Conservation (phyloP, 2,329 filamentous ascomycete genomes). For the Aphanoascus verrucosus region DNA sequence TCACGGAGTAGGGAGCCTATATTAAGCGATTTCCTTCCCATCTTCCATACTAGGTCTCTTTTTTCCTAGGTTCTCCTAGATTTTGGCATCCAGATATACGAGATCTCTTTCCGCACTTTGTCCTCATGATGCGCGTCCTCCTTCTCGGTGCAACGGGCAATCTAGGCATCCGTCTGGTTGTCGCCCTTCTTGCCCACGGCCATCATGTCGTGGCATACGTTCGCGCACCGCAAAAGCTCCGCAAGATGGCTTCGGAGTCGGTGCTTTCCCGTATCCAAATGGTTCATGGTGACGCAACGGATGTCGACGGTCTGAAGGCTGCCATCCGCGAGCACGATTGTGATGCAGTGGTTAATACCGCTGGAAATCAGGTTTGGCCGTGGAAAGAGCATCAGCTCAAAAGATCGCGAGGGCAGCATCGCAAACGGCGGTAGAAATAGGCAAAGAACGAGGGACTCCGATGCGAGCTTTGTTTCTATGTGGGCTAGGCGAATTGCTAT, state of each 20-base stretch:
- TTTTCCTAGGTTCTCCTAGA: not conserved
- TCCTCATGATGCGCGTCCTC: constrained; percentile 30
- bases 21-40: too few relatives aligned
- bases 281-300: constrained; percentile 31
- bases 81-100: not conserved
- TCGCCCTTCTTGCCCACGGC: constrained; percentile 26
- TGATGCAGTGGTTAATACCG: constrained; percentile 34
- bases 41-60: not conserved
- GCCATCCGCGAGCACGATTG: constrained; percentile 30
- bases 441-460: constrained; percentile 24
- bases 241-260: constrained; percentile 25
- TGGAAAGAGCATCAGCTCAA: constrained; percentile 28
- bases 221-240: constrained; percentile 31
- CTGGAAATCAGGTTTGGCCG: constrained; percentile 33
- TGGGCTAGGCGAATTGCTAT: constrained; percentile 29
- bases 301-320: constrained; percentile 26
- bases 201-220: constrained; percentile 34
- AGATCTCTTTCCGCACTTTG: not conserved
- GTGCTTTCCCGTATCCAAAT: constrained; percentile 26
- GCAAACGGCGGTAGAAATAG: constrained; percentile 26
- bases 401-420: constrained; percentile 27
- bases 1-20: too few relatives aligned
- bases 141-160: constrained; percentile 34
- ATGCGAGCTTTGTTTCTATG: constrained; percentile 33
- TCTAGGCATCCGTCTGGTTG: constrained; percentile 29